Conservation (phyloP, 495 filamentous ascomycete genomes). For the Hypoxylon subgilvum region DNA sequence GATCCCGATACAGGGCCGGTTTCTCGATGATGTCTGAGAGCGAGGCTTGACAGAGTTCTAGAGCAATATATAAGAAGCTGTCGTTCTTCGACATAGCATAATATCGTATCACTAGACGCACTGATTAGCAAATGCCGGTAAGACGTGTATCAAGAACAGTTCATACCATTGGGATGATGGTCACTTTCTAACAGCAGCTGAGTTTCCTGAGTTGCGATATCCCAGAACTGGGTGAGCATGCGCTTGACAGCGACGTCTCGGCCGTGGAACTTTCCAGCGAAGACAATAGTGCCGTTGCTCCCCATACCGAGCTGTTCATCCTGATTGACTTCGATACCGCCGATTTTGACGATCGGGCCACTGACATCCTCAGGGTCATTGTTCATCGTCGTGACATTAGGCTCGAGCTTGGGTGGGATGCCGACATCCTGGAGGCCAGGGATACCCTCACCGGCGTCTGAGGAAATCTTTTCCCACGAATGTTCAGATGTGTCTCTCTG, state of each 20-base stretch:
- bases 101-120: slow-evolving; percentile 79
- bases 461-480: slow-evolving; percentile 49
- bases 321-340: slow-evolving; percentile 73
- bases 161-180: slow-evolving; percentile 80
- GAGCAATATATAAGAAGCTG: slow-evolving; percentile 93
- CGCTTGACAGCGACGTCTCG: slow-evolving; percentile 94
- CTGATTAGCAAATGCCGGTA: slow-evolving; percentile 31
- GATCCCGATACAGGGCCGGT: slow-evolving; percentile 53
- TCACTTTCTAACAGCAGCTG: slow-evolving; percentile 89
- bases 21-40: slow-evolving; percentile 86
- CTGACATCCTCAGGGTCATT: slow-evolving; percentile 61
- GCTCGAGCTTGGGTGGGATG: slow-evolving; percentile 58
- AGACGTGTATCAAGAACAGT: neutral
- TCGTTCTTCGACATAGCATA: slow-evolving; percentile 86
- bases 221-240: slow-evolving; percentile 93
- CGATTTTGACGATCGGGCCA: slow-evolving; percentile 69
- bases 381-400: slow-evolving; percentile 59
- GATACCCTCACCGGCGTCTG: slow-evolving; percentile 38
- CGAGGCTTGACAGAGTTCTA: slow-evolving; percentile 94
- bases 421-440: slow-evolving; percentile 49
- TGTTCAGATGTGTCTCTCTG: slow-evolving; percentile 46
- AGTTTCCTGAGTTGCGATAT: slow-evolving; percentile 93
- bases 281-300: slow-evolving; percentile 86
- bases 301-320: slow-evolving; percentile 77
- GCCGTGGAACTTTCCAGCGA: slow-evolving; percentile 83